A percentile compares a stretch with the other conserved stretches of the same genome.
These are phyloP conservation scores for Tuber borchii DNA, from an alignment of 495 filamentous ascomycete species.

Conservation along the genomic window DNA sequence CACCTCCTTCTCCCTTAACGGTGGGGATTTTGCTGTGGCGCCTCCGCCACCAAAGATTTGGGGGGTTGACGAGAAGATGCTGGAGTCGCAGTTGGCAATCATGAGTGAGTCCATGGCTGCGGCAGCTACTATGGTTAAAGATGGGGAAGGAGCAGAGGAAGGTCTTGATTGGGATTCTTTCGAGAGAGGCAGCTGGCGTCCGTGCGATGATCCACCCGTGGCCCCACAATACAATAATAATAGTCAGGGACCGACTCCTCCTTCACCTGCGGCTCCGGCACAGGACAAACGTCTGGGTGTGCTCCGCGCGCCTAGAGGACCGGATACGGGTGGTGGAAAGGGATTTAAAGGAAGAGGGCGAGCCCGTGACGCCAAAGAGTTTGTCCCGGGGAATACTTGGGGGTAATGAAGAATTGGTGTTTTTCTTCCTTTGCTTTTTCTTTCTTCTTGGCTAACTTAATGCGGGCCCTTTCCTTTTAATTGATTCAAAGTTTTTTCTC, in stretches of 20 bases:
- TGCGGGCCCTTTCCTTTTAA: neutral
- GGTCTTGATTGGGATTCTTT: constrained; percentile 40
- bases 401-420: neutral
- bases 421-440: neutral
- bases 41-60: constrained; percentile 12
- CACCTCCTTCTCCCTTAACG: constrained; percentile 35
- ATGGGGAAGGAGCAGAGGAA: constrained; percentile 9
- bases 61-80: constrained; percentile 34
- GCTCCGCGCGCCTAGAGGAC: constrained; percentile 24
- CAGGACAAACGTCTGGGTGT: neutral
- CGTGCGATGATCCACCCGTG: neutral
- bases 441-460: neutral
- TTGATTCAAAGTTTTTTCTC: neutral
- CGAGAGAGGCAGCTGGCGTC: constrained; percentile 15
- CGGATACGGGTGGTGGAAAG: constrained; percentile 28
- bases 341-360: constrained; percentile 26
- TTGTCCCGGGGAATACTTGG: neutral
- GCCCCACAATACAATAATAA: neutral
- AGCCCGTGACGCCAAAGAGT: neutral
- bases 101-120: neutral
- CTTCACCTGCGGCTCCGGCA: neutral
- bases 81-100: constrained; percentile 31
- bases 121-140: constrained; percentile 7
- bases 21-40: constrained; percentile 19
- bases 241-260: neutral